phyloP scores from a whole-genome alignment of 768 basidiomycete genomes.

The Sporobolomyces roseus region DNA sequence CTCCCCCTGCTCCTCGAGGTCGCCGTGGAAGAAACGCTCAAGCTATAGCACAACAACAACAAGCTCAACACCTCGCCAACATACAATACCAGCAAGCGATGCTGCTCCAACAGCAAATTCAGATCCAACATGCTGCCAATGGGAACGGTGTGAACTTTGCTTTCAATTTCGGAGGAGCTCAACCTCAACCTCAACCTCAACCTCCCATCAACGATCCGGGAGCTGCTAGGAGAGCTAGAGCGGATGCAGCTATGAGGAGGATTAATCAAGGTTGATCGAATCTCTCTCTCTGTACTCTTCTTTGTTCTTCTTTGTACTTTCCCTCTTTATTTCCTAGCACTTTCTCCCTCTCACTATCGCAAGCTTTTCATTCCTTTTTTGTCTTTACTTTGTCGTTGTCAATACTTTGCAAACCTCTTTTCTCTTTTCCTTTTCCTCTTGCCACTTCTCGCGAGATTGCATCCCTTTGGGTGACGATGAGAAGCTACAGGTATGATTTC shows the following conservation, averaged over 20 bases:
- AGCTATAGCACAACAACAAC: background rate
- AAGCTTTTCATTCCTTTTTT: background rate
- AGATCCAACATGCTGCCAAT: background rate
- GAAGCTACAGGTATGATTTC: background rate
- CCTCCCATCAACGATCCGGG: background rate
- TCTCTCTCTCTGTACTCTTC: background rate
- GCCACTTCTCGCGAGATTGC: background rate
- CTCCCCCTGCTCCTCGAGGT: background rate
- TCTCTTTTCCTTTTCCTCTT: background rate
- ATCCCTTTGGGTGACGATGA: background rate
- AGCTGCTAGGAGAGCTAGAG: background rate
- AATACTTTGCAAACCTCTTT: too few relatives aligned
- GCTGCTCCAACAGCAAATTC: background rate
- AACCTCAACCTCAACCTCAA: background rate
- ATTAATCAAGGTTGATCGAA: background rate
- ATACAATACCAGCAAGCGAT: background rate
- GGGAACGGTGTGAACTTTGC: background rate
- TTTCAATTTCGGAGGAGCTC: background rate
- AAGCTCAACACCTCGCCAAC: background rate
- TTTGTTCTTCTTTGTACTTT: background rate
- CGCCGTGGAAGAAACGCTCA: background rate
- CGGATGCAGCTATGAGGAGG: background rate
- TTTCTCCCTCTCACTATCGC: background rate
- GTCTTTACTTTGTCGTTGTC: background rate
- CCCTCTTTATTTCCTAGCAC: too few relatives aligned